Percentiles rank a stretch among this genome's conserved stretches.
Conservation (phyloP, 179 eudicot genomes). For the Patellifolia procumbens region DNA sequence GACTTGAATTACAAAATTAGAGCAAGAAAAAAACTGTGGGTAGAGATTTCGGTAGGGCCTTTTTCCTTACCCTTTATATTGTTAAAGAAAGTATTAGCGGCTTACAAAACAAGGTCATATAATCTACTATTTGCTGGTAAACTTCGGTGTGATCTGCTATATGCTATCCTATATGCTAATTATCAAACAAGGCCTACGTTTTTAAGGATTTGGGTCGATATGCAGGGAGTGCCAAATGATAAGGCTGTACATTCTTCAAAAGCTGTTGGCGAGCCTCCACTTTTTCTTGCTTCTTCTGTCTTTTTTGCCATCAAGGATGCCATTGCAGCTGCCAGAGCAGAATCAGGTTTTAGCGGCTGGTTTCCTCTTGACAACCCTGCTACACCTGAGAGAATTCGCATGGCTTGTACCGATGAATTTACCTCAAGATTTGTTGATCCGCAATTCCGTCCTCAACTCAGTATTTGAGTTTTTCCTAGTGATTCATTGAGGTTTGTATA, state of each 20-base stretch:
- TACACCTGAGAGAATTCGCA: too few relatives aligned
- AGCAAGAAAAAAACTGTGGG: too few relatives aligned
- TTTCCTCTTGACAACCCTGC: constrained; percentile 93
- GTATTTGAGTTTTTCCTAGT: constrained; percentile 39
- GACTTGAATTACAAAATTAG: too few relatives aligned
- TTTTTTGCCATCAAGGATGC: constrained; percentile 97
- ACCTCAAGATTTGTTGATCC: constrained; percentile 45
- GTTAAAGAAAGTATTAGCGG: too few relatives aligned
- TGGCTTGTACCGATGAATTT: constrained; percentile 84
- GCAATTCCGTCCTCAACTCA: constrained; percentile 77
- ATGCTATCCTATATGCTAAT: too few relatives aligned
- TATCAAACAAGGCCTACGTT: neutral
- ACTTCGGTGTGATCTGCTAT: neutral
- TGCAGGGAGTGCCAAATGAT: constrained; percentile 78
- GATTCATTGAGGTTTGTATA: neutral
- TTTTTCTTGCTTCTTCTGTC: constrained; percentile 88
- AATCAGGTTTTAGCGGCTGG: constrained; percentile 66
- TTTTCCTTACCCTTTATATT: too few relatives aligned
- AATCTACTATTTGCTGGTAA: neutral
- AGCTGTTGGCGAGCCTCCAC: constrained; percentile 98
- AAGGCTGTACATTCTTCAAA: constrained; percentile 95
- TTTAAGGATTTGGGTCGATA: neutral
- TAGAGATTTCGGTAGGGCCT: too few relatives aligned
- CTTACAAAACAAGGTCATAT: neutral
- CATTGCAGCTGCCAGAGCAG: constrained; percentile 77